A percentile compares a stretch with the other conserved stretches of the same genome.
phyloP scores from a whole-genome alignment of 768 basidiomycete genomes.

The Candolleomyces eurysporus region DNA sequence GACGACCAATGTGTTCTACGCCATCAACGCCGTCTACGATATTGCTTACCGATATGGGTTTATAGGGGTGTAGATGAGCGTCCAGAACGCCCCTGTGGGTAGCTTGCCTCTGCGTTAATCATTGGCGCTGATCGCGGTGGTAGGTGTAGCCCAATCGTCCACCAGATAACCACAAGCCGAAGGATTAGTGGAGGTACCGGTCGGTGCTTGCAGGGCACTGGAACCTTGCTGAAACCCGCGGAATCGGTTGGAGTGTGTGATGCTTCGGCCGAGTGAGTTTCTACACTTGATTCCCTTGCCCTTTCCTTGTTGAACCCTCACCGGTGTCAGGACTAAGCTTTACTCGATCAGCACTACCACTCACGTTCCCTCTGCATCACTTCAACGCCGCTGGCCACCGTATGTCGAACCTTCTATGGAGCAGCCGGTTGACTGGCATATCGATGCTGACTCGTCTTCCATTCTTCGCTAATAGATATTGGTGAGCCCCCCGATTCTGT shows the following conservation, averaged over 20 bases:
- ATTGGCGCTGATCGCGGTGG: background rate
- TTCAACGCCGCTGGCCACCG: background rate
- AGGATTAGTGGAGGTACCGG: constrained; percentile 55
- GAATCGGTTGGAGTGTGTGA: constrained; percentile 54
- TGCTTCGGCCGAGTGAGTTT: background rate
- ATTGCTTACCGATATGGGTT: constrained; percentile 39
- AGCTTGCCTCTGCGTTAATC: background rate
- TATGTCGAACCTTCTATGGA: background rate
- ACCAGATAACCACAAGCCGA: constrained; percentile 48
- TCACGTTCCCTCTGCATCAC: constrained; percentile 3
- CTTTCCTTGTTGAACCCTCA: constrained; percentile 12
- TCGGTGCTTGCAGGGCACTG: constrained; percentile 59
- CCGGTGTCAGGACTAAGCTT: constrained; percentile 54
- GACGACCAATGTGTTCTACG: constrained; percentile 50
- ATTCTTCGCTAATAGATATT: constrained; percentile 24
- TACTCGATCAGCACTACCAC: constrained; percentile 42
- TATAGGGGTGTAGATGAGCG: constrained; percentile 48
- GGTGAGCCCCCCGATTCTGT: constrained; percentile 61
- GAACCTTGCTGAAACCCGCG: constrained; percentile 61
- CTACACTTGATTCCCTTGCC: background rate
- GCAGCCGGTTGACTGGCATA: background rate
- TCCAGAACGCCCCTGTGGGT: constrained; percentile 42
- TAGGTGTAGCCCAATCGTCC: constrained; percentile 25
- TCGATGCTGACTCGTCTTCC: background rate
- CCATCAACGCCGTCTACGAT: constrained; percentile 55